Evolutionary conservation across 139 green algal species (phyloP).

Genomic region (Coccomyxa sp.): DNA sequence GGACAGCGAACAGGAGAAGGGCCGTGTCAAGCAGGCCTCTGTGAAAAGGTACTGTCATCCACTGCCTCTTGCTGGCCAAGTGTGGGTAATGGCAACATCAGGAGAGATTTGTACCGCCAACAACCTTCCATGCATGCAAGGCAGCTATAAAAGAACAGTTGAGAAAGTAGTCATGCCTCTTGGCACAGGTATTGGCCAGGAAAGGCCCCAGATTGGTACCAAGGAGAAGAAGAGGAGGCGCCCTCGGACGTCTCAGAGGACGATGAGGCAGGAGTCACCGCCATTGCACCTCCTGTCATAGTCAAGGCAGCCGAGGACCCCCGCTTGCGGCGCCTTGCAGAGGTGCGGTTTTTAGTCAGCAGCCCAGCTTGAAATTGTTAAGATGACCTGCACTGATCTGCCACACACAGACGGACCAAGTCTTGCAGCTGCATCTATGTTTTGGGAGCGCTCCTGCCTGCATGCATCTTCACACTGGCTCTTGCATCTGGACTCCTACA

Average conservation of each 20-base stretch:
- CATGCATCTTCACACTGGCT: no score
- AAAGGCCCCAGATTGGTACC: constrained; percentile 77
- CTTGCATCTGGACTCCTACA: no score
- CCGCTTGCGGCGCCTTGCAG: constrained; percentile 41
- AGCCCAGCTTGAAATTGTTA: background rate
- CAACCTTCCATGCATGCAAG: no score
- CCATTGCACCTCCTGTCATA: constrained; percentile 58
- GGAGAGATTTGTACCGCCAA: no score
- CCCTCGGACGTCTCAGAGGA: constrained; percentile 11
- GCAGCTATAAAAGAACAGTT: no score
- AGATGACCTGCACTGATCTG: background rate
- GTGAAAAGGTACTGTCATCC: constrained; percentile 5
- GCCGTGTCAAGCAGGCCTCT: background rate
- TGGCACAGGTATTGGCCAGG: constrained; percentile 83
- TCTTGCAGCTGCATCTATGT: background rate
- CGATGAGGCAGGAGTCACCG: constrained; percentile 20
- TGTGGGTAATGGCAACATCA: no score
- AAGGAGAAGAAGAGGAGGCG: constrained; percentile 22
- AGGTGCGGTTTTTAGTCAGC: background rate
- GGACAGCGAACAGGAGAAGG: background rate
- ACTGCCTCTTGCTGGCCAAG: no score
- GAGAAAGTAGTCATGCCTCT: no score
- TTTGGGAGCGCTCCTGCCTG: background rate
- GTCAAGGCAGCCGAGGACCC: constrained; percentile 58
- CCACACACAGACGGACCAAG: background rate